phyloP scores from a whole-genome alignment of 1,284 basidiomycete genomes.

The Nidula niveotomentosa region DNA sequence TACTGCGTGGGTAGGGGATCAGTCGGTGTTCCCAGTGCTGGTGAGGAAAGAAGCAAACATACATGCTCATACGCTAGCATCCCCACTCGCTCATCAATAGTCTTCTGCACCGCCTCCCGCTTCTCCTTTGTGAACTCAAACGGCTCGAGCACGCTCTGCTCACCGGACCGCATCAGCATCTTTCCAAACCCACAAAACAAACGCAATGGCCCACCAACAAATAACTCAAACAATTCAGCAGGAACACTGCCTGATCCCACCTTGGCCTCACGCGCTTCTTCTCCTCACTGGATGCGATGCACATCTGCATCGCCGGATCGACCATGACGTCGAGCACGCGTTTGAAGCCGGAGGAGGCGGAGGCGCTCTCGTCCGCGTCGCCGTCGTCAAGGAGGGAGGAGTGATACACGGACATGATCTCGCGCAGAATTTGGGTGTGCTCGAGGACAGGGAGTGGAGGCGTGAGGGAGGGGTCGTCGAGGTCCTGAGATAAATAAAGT shows the following conservation, averaged over 20 bases:
- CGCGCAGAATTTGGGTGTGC: constrained; percentile 79
- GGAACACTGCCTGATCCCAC: constrained; percentile 84
- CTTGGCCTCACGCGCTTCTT: constrained; percentile 48
- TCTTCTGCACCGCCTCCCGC: constrained; percentile 52
- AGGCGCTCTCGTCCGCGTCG: constrained; percentile 26
- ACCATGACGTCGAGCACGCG: constrained; percentile 80
- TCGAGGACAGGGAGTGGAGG: constrained; percentile 82
- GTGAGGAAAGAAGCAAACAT: constrained; percentile 25
- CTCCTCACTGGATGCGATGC: constrained; percentile 66
- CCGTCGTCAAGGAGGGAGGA: constrained; percentile 73
- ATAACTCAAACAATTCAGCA: constrained; percentile 84
- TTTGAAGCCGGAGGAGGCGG: constrained; percentile 50
- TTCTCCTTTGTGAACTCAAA: constrained; percentile 75
- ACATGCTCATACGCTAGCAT: constrained; percentile 83
- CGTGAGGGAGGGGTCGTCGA: constrained; percentile 74
- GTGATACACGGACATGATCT: constrained; percentile 87
- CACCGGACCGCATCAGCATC: neutral
- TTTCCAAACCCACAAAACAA: neutral
- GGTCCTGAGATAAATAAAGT: constrained; percentile 44
- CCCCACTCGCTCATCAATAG: constrained; percentile 66
- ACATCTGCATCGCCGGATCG: constrained; percentile 82
- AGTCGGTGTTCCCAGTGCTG: constrained; percentile 1
- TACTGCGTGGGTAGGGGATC: constrained; percentile 48
- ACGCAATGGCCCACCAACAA: constrained; percentile 53
- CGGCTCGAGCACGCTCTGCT: constrained; percentile 68